Evolutionary conservation across 2,329 filamentous ascomycete species (phyloP), one percentile per base, ranked within the genome.

Genomic region (Seiridium cupressi): DNA sequence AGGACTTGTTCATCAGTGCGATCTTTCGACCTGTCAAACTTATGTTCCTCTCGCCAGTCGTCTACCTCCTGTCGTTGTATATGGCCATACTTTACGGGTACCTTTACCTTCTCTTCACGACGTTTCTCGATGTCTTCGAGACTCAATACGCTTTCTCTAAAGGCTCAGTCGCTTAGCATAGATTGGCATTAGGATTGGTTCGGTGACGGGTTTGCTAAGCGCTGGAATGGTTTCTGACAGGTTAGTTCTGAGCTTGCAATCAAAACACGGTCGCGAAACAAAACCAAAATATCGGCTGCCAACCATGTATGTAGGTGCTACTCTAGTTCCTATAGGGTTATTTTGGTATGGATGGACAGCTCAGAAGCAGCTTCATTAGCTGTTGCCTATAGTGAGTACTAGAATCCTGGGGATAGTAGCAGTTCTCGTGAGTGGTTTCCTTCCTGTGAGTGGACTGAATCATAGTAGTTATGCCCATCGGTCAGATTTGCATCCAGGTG

Each of bases 71-170:
- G 26, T 79, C 79, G 1, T 61, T 82, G 4, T 83, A 83, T 71
- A 76, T 80, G 47, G 79, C 81, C 49, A 82, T 84, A 64, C 74
- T 75, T 32, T 84, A 84, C 64, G 81, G 81, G 53, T 78, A 78
- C 54, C 74, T 84, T 26, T 84, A 84, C 67, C 74, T 84, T 6
- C 77, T 84, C 65, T 84, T 83, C 72, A 83, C 80, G 62, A 82
- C 81, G 18, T 79, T 84, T 62, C 77, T 81, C 18, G 72, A 76
- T 6, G 78, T 82, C 34, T 84, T 84, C 62, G 69, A 76, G 61
- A 68, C 72, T 40, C 74, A 72, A 10, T 84, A 84, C 63, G 74
- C 74, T 62, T 84, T 79, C 73, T 72, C 69, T 49, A 70, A 76
- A 10, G 78, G 79, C 59, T 66, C 76, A 59, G 78, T 80, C 0